Conservation (phyloP, 768 basidiomycete genomes). For the Naganishia friedmannii region DNA sequence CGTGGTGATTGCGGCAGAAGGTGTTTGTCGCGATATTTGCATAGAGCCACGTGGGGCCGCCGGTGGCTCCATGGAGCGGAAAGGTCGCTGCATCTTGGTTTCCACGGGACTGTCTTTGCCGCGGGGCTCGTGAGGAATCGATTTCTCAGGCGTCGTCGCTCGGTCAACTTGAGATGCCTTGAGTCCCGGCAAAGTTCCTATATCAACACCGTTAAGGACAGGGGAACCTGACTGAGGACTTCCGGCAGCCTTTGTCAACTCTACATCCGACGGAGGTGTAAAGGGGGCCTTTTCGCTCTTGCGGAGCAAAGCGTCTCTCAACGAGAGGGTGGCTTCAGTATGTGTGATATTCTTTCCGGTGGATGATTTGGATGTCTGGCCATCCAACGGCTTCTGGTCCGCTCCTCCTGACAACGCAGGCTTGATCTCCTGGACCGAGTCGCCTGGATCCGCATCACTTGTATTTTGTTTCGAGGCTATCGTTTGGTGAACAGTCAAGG, state of each 20-base stretch:
- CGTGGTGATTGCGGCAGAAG: neutral
- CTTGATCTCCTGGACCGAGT: neutral
- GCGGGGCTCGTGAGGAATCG: neutral
- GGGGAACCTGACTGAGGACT: neutral
- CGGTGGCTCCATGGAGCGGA: constrained; percentile 1
- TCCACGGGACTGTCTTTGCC: neutral
- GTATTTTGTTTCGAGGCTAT: neutral
- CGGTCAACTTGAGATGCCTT: neutral
- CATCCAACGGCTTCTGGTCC: neutral
- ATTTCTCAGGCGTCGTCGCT: neutral
- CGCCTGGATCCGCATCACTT: neutral
- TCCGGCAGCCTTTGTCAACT: neutral
- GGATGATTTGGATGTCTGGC: neutral
- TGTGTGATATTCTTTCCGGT: neutral
- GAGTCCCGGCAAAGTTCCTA: neutral
- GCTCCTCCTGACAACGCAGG: neutral
- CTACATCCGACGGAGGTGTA: neutral
- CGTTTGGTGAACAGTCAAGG: neutral
- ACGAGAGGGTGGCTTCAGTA: constrained; percentile 6
- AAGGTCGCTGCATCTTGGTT: neutral
- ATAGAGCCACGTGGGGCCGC: constrained; percentile 23
- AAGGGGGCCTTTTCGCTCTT: constrained; percentile 2
- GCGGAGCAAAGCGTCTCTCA: constrained; percentile 11
- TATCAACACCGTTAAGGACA: neutral
- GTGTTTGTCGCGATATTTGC: neutral